Conservation (phyloP, 257 asterid species). For the Solanum infundibuliforme region DNA sequence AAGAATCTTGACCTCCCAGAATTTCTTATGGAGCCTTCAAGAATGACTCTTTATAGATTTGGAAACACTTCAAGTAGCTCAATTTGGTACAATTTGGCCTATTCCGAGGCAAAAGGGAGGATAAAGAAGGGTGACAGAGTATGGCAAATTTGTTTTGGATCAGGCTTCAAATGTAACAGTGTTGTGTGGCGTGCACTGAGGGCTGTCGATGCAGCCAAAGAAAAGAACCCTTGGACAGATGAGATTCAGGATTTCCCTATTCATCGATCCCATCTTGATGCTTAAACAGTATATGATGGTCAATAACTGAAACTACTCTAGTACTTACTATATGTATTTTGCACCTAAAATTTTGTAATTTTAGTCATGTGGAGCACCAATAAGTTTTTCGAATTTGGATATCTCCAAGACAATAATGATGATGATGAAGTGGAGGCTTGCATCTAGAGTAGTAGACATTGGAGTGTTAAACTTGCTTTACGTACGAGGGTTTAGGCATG, state of each 20-base stretch:
- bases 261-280: neutral
- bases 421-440: neutral
- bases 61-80: slow-evolving; percentile 25
- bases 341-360: neutral
- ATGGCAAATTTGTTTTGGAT: slow-evolving; percentile 19
- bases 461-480: neutral
- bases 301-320: neutral
- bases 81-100: slow-evolving; percentile 17
- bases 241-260: neutral
- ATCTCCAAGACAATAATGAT: neutral
- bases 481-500: neutral
- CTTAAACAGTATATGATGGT: neutral
- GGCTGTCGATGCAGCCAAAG: neutral
- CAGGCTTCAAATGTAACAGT: slow-evolving; percentile 24
- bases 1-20: slow-evolving; percentile 7
- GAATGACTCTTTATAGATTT: neutral
- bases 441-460: neutral
- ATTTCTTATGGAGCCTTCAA: slow-evolving; percentile 17
- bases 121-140: slow-evolving; percentile 17
- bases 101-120: slow-evolving; percentile 14
- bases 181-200: slow-evolving; percentile 6
- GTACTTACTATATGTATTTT: neutral
- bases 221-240: neutral
- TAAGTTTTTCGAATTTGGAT: neutral
- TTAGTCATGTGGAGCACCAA: neutral